These are phyloP conservation scores for Clarireedia sp. DNA, from an alignment of 2,329 filamentous ascomycete species.

Conservation along the genomic window DNA sequence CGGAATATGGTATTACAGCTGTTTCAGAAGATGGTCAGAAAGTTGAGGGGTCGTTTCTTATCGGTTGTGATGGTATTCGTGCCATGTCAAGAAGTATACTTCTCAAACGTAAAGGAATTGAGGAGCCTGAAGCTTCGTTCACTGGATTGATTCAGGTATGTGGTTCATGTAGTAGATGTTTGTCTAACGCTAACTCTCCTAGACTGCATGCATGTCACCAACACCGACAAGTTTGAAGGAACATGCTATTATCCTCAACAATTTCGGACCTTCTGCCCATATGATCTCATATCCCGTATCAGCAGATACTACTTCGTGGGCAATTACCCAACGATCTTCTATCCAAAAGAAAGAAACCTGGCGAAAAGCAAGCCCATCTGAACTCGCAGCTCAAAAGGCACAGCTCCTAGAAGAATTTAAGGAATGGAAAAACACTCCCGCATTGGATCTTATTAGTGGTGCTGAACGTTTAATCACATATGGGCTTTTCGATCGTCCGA, in stretches of 20 bases:
- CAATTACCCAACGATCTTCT: slow-evolving; percentile 1
- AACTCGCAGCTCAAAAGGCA: background rate
- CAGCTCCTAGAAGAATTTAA: slow-evolving; percentile 1
- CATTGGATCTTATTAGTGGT: slow-evolving; percentile 3
- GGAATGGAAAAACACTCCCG: slow-evolving; percentile 1
- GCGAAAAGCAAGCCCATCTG: background rate
- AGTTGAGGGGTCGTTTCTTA: slow-evolving; percentile 8
- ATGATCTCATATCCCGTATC: slow-evolving; percentile 6
- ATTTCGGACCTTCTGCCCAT: slow-evolving; percentile 9
- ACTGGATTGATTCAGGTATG: slow-evolving; percentile 8
- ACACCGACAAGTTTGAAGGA: background rate
- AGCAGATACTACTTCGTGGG: slow-evolving; percentile 7
- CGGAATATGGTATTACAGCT: background rate
- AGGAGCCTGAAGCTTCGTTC: slow-evolving; percentile 5
- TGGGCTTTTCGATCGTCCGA: slow-evolving; percentile 10
- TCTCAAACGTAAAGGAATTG: background rate
- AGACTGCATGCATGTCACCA: slow-evolving; percentile 2
- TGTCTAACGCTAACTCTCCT: too few relatives aligned
- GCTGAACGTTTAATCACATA: slow-evolving; percentile 8
- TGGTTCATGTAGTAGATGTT: too few relatives aligned
- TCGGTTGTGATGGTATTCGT: slow-evolving; percentile 15
- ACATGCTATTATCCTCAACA: slow-evolving; percentile 1
- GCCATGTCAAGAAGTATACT: slow-evolving; percentile 5
- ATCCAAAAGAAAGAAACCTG: slow-evolving; percentile 5
- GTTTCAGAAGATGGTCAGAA: slow-evolving; percentile 3